Base-by-base conservation (phyloP, 345 rosid genomes). In the Viola odorata region DNA sequence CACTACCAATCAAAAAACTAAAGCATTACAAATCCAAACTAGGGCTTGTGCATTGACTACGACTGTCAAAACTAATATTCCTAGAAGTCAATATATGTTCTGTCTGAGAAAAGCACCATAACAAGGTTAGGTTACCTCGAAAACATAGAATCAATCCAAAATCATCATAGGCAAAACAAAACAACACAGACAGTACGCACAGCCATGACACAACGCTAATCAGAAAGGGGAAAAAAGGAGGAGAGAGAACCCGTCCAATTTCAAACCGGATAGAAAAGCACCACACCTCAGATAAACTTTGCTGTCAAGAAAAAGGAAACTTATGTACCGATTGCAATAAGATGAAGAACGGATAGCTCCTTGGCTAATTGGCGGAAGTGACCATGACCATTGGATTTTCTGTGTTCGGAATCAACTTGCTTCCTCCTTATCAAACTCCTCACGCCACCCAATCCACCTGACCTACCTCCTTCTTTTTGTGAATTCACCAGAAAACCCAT, bases 341-440 rank as follows among this genome's bases (percentile, higher is more conserved):
- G 75, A 38, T 71, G 70, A 61, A 36, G 63, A 57, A 71, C 59
- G 45, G 75, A 65, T 58, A 71, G 39, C 63, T 60, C 75, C 71
- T 71, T 71, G 59, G 75, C 75, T 57, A 71, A 61, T 55, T 61
- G 67, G 17, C 37, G 67, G 32, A 23, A 23, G 41, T 57, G 63
- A 48, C 67, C 61, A 53, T 41, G 54, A 23, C 50, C 50, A 47
- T 47, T 47, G 17, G 53, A 58, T 49, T 71, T 66, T 5, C 5
- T 62, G 57, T 66, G 63, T n/a, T 12, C 63, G 52, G 75, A 71
- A 66, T 71, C 75, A 61, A 71, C 75, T 59, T 71, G 71, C 39
- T 71, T 71, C 58, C 75, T 71, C 75, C 75, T 61, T 8, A 61
- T 55, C 67, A 71, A 50, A 61, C 70, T 61, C 63, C 67, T 65